Base-by-base conservation (phyloP, 2,329 filamentous ascomycete genomes). In the Fusarium multiceps region DNA sequence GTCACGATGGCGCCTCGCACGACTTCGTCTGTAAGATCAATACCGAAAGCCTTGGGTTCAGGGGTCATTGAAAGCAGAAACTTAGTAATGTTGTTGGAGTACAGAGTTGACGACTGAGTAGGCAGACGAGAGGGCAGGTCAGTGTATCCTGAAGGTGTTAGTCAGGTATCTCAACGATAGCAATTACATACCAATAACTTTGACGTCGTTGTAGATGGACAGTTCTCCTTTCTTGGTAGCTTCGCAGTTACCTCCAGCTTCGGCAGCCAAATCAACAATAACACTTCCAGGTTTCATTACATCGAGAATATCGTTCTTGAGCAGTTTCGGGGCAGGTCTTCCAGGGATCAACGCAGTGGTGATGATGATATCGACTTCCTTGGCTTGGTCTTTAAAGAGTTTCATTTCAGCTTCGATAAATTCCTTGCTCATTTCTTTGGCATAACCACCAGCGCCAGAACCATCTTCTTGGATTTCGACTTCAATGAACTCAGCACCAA, bases 331-430 rank as follows among this genome's bases (percentile, higher is more conserved):
- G 0, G 93, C 93, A 28, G 91, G 91, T 72, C 87, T 91, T 59
- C 93, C 94, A 0, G 94, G 94, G 64, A 97, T 97, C 73, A 97
- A 80, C n/a, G 94, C 94, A 2, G 94, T 97, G 3, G 93, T 97
- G 77, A 97, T 92, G 66, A 97, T 92, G 68, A 97, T 97, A 79
- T 97, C 93, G 54, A 97, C 93, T 41, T 97, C 94, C 63, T 88
- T 87, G 66, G 92, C 92, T 78, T 97, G 94, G 72, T 96, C 92
- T 77, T 92, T 89, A 81, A 97, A 97, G 0, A 97, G 85, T 78
- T 93, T 94, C 93, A 97, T 97, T 79, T 97, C 93, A 8, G 93
- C 93, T 65, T 93, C 93, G 78, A 96, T 93, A 75, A 97, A 97
- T 72, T 95, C 93, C 75, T 95, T 94, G 57, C 93, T 96, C 93